phyloP scores from a whole-genome alignment of 1,284 basidiomycete species.

The Leccinum subspadiceum region DNA sequence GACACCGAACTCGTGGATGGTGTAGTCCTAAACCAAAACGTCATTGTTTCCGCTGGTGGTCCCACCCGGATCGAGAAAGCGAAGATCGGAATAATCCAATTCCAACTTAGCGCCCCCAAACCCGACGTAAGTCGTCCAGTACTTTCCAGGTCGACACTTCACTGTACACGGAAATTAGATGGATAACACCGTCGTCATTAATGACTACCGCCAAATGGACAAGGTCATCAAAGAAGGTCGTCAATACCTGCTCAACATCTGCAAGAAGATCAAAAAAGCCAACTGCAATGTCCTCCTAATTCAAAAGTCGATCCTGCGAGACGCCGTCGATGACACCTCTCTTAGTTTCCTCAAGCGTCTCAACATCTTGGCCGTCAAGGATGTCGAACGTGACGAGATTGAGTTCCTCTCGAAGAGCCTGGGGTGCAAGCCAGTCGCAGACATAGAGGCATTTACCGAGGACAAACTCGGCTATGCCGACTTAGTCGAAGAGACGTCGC shows the following conservation, averaged over 20 bases:
- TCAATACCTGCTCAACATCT: slow-evolving; percentile 96
- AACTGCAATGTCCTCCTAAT: slow-evolving; percentile 99
- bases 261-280: slow-evolving; percentile 99
- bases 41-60: slow-evolving; percentile 87
- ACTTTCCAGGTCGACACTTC: not conserved
- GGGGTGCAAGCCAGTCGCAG: slow-evolving; percentile 94
- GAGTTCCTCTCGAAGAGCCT: slow-evolving; percentile 96
- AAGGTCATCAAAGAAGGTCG: slow-evolving; percentile 99
- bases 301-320: slow-evolving; percentile 98
- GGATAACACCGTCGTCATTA: slow-evolving; percentile 99
- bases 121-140: slow-evolving; percentile 73
- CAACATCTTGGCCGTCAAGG: slow-evolving; percentile 96
- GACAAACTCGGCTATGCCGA: slow-evolving; percentile 98
- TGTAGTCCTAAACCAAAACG: slow-evolving; percentile 95
- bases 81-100: slow-evolving; percentile 98
- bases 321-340: slow-evolving; percentile 98
- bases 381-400: slow-evolving; percentile 98
- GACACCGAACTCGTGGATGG: slow-evolving; percentile 98
- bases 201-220: slow-evolving; percentile 99
- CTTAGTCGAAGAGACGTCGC: slow-evolving; percentile 87
- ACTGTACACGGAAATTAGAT: slow-evolving; percentile 56
- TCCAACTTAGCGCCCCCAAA: slow-evolving; percentile 97
- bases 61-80: slow-evolving; percentile 97
- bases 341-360: slow-evolving; percentile 98
- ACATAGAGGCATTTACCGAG: slow-evolving; percentile 98